A percentile compares a stretch with the other conserved stretches of the same genome.
Evolutionary conservation across 768 basidiomycete species (phyloP).

Genomic region (Pleurotus ostreatus): DNA sequence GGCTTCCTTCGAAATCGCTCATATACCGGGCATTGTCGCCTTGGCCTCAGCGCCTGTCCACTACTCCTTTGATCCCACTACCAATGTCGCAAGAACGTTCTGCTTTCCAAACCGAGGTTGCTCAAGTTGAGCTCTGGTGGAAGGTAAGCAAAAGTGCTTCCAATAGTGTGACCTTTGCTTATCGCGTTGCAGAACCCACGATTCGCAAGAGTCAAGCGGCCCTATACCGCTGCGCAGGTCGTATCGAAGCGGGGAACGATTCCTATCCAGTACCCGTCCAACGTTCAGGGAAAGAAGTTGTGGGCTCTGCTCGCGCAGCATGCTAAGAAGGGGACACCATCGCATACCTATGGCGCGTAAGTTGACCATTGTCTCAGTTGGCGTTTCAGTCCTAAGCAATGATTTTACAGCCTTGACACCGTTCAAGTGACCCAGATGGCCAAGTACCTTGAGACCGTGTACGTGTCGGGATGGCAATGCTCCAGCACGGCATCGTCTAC

Average conservation of each 20-base stretch:
- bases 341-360: slow-evolving; percentile 98
- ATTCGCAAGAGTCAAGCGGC: slow-evolving; percentile 82
- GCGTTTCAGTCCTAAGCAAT: background rate
- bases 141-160: slow-evolving; percentile 49
- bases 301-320: slow-evolving; percentile 74
- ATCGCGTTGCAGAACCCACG: slow-evolving; percentile 64
- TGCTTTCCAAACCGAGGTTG: slow-evolving; percentile 77
- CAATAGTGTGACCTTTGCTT: background rate
- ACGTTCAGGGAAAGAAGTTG: slow-evolving; percentile 83
- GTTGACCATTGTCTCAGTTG: slow-evolving; percentile 30
- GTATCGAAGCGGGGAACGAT: slow-evolving; percentile 92
- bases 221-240: slow-evolving; percentile 91
- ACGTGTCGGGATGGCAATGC: slow-evolving; percentile 95
- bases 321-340: slow-evolving; percentile 71
- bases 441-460: slow-evolving; percentile 96
- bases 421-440: slow-evolving; percentile 99
- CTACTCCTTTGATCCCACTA: slow-evolving; percentile 16
- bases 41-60: slow-evolving; percentile 14
- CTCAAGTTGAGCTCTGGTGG: slow-evolving; percentile 87
- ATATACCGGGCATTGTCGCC: slow-evolving; percentile 22
- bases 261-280: slow-evolving; percentile 81
- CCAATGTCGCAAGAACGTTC: slow-evolving; percentile 64
- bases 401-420: slow-evolving; percentile 78
- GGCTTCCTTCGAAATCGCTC: slow-evolving; percentile 16
- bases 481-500: slow-evolving; percentile 92